Evolutionary conservation across 2,329 filamentous ascomycete species (phyloP).

Genomic region (Coleophoma crateriformis): DNA sequence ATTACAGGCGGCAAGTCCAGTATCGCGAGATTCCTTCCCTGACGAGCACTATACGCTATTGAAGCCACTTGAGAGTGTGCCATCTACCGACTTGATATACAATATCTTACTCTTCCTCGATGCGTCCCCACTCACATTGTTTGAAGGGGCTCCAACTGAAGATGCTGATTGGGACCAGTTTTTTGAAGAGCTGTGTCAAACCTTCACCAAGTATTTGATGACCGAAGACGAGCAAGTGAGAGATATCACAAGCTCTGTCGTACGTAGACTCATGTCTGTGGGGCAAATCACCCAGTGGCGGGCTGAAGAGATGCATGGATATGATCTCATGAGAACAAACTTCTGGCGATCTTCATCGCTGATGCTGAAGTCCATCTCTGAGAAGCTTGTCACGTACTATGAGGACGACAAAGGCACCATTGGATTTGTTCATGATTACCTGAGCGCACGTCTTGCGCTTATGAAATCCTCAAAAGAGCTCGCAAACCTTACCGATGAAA

Average conservation of each 20-base stretch:
- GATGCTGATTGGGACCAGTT: slow-evolving; percentile 28
- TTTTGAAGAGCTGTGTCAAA: slow-evolving; percentile 21
- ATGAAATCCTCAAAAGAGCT: slow-evolving; percentile 46
- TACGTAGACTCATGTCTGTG: slow-evolving; percentile 21
- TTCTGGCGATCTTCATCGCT: slow-evolving; percentile 28
- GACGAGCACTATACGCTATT: slow-evolving; percentile 33
- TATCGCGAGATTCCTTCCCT: slow-evolving; percentile 20
- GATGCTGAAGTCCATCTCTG: slow-evolving; percentile 10
- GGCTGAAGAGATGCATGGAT: slow-evolving; percentile 11
- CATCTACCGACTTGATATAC: slow-evolving; percentile 38
- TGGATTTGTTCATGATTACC: slow-evolving; percentile 44
- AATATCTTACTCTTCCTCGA: slow-evolving; percentile 53
- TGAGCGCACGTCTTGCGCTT: slow-evolving; percentile 48
- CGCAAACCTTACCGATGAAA: slow-evolving; percentile 45
- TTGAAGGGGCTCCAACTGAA: slow-evolving; percentile 33
- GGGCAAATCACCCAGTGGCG: slow-evolving; percentile 17
- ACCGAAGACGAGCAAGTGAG: slow-evolving; percentile 26
- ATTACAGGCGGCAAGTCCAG: slow-evolving; percentile 13
- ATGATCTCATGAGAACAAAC: slow-evolving; percentile 17
- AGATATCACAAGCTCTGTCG: slow-evolving; percentile 18
- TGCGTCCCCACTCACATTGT: slow-evolving; percentile 44
- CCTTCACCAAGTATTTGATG: slow-evolving; percentile 23
- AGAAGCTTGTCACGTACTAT: slow-evolving; percentile 19
- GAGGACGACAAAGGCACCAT: slow-evolving; percentile 20
- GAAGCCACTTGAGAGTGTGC: slow-evolving; percentile 33